Percentiles rank a stretch among this genome's conserved stretches.
These are phyloP conservation scores for Albophoma yamanashiensis DNA, from an alignment of 2,329 filamentous ascomycete species.

Conservation along the genomic window DNA sequence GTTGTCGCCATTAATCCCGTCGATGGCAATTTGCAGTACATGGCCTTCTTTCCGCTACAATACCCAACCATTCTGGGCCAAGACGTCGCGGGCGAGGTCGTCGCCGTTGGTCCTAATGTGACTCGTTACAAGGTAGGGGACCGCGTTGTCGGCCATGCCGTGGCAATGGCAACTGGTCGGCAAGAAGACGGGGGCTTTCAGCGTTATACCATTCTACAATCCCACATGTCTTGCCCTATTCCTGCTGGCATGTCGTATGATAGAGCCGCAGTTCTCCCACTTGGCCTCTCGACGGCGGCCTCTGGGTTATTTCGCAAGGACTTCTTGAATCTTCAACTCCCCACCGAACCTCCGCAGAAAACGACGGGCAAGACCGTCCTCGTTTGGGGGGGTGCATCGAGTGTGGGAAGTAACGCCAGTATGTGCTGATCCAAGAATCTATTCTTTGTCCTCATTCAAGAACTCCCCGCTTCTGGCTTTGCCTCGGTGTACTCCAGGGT, in stretches of 20 bases:
- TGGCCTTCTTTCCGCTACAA: slow-evolving; percentile 8
- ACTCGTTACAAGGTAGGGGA: slow-evolving; percentile 11
- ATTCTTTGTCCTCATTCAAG: not conserved
- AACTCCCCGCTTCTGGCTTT: not conserved
- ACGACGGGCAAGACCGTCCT: not conserved
- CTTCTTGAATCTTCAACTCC: slow-evolving; percentile 9
- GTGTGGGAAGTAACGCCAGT: not conserved
- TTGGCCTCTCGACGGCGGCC: slow-evolving; percentile 11
- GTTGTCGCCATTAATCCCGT: slow-evolving; percentile 21
- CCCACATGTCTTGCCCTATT: slow-evolving; percentile 8
- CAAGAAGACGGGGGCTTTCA: slow-evolving; percentile 9
- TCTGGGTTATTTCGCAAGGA: slow-evolving; percentile 11
- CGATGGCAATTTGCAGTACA: slow-evolving; percentile 13
- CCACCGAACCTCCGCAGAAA: slow-evolving; percentile 24
- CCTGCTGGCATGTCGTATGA: slow-evolving; percentile 9
- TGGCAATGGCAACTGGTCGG: slow-evolving; percentile 19
- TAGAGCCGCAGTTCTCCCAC: slow-evolving; percentile 10
- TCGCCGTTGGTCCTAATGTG: slow-evolving; percentile 15
- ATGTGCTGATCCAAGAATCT: not conserved
- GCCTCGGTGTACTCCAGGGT: not conserved
- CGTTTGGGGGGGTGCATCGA: not conserved
- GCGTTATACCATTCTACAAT: slow-evolving; percentile 6
- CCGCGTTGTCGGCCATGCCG: slow-evolving; percentile 11
- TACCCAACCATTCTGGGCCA: slow-evolving; percentile 20
- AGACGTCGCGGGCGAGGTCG: slow-evolving; percentile 21